Evolutionary conservation across 2,329 filamentous ascomycete species (phyloP), one percentile per base, ranked within the genome.

Genomic region (Cercospora sojina): DNA sequence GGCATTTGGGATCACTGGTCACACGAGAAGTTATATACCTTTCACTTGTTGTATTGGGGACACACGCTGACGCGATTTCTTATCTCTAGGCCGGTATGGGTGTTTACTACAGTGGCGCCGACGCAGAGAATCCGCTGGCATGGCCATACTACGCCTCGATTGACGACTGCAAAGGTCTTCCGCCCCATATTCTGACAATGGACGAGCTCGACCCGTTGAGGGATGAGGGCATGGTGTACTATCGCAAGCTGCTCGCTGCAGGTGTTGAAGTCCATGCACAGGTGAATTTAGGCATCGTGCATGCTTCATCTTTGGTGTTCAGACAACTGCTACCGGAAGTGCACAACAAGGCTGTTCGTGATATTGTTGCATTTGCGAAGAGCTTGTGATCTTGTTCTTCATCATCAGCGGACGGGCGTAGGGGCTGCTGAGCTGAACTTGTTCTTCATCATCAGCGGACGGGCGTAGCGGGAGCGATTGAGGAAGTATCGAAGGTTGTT

Each of bases 141-240:
- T 77, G 75, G 75, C 75, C 75, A 8, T 76, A 74, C n/a, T 60
- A 71, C 53, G 74, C 75, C 1, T 70, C 67, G 3, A 67, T 69
- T 8, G 73, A 76, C 7, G 71, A 75, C 25, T 66, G 75, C 49
- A 68, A 68, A 38, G 75, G 74, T n/a, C 57, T 76, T 8, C 75
- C 75, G 29, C 74, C 74, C 3, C 69, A 71, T 49, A 63, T 72
- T 5, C 32, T 77, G 35, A 65, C 68, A 3, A 73, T 76, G 70
- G 73, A 75, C 41, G 74, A 77, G 67, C 65, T 77, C 4, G 74
- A 76, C 64, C 74, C 74, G 5, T 38, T 76, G 57, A 62, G 73
- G 49, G 74, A 76, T 43, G 75, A 77, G 62, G 75, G 75, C 3
- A 70, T 74, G 66, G 70, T 68, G 7, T 76, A 72, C 41, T 71